Percentiles rank a stretch among this genome's conserved stretches.
Evolutionary conservation across 129 eudicot genomes (phyloP).

Genomic region (Centrapalus pauciflorus): DNA sequence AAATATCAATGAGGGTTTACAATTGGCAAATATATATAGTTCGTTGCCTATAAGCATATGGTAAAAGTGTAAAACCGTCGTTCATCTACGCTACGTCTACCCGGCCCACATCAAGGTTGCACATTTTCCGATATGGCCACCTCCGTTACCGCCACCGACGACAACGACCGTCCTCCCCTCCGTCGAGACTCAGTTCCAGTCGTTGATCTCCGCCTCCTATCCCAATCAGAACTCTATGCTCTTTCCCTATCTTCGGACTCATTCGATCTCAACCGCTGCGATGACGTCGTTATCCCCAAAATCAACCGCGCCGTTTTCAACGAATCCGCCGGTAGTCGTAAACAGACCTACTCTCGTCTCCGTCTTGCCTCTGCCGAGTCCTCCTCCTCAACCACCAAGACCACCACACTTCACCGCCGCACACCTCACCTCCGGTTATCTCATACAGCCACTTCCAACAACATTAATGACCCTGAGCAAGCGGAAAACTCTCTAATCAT

Average conservation of each 20-base stretch:
- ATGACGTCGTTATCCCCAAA: conserved; percentile 79
- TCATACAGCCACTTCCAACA: conserved; percentile 13
- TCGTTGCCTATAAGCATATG: not conserved
- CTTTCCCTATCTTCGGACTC: conserved; percentile 49
- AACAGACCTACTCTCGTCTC: conserved; percentile 87
- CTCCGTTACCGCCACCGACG: conserved; percentile 9
- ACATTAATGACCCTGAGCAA: conserved; percentile 40
- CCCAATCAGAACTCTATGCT: conserved; percentile 83
- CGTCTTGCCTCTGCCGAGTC: conserved; percentile 59
- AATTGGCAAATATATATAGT: too few species aligned
- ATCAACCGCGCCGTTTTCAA: conserved; percentile 86
- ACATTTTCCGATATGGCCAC: conserved; percentile 38
- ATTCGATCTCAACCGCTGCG: conserved; percentile 39
- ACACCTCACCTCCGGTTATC: conserved; percentile 31
- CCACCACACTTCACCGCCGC: conserved; percentile 55
- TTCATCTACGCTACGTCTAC: conserved; percentile 2
- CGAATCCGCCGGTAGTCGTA: conserved; percentile 85
- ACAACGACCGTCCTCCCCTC: conserved; percentile 24
- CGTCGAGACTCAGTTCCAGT: conserved; percentile 41
- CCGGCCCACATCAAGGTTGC: not conserved
- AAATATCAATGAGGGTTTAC: too few species aligned
- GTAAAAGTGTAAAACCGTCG: not conserved
- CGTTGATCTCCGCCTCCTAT: conserved; percentile 64
- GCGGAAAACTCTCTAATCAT: conserved; percentile 56
- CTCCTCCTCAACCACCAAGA: conserved; percentile 18